These are phyloP conservation scores for Cudoniella acicularis DNA, from an alignment of 495 filamentous ascomycete species.

Conservation along the genomic window DNA sequence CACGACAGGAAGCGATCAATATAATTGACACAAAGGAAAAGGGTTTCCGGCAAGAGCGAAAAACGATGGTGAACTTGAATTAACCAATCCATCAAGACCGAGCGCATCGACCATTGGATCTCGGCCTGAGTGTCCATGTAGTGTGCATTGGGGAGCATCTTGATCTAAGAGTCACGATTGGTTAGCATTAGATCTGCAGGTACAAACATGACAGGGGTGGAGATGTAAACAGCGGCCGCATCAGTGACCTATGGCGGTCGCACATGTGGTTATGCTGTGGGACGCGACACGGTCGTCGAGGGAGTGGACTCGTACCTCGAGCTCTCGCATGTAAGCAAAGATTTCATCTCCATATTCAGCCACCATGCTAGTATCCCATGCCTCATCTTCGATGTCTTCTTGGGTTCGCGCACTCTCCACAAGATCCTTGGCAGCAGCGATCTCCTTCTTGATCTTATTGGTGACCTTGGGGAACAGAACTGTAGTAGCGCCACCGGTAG, in stretches of 20 bases:
- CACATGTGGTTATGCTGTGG: not conserved
- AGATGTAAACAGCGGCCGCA: constrained; percentile 15
- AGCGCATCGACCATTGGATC: constrained; percentile 98
- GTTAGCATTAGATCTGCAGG: constrained; percentile 11
- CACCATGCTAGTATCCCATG: constrained; percentile 96
- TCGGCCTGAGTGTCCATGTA: constrained; percentile 98
- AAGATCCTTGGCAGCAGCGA: constrained; percentile 62
- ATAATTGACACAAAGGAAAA: constrained; percentile 91
- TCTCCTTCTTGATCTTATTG: constrained; percentile 57
- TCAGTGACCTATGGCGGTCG: not conserved
- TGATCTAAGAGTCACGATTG: constrained; percentile 46
- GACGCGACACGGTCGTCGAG: not conserved
- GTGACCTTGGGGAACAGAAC: constrained; percentile 70
- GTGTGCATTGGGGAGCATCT: constrained; percentile 77
- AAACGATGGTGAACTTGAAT: constrained; percentile 95
- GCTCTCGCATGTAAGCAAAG: constrained; percentile 80
- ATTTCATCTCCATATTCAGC: constrained; percentile 96
- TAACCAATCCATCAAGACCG: constrained; percentile 97
- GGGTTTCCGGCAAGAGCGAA: constrained; percentile 83
- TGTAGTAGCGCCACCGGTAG: constrained; percentile 62
- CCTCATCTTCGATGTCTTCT: constrained; percentile 76
- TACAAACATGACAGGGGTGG: constrained; percentile 17
- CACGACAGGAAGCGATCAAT: constrained; percentile 93
- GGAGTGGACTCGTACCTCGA: constrained; percentile 67
- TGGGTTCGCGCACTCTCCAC: constrained; percentile 55